Evolutionary conservation across 306 rosid genomes (phyloP).

Genomic region (Casuarina cunninghamiana): DNA sequence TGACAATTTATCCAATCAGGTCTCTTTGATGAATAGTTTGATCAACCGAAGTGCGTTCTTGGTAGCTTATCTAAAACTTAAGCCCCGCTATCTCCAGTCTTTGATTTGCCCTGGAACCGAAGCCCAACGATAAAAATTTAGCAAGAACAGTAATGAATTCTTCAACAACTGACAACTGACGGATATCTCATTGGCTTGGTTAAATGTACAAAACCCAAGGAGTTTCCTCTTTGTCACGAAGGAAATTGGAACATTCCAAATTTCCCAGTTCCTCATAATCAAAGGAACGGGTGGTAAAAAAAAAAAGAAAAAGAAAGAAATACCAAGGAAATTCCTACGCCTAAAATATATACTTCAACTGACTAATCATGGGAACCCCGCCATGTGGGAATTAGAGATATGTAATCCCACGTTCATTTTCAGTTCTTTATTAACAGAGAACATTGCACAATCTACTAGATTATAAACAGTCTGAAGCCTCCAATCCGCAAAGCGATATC

Average conservation of each 20-base stretch:
- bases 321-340: not conserved
- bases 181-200: not conserved
- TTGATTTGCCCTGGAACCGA: not conserved
- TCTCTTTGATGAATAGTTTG: not conserved
- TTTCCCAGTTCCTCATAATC: not conserved
- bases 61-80: not conserved
- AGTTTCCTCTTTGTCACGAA: not conserved
- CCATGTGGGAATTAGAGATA: conserved; percentile 1
- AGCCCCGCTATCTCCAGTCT: not conserved
- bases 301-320: not conserved
- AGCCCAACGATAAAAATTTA: not conserved
- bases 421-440: conserved; percentile 14
- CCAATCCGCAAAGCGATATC: conserved; percentile 16
- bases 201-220: not conserved
- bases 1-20: not conserved
- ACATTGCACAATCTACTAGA: conserved; percentile 18
- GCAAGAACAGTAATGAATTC: not conserved
- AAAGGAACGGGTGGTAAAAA: not conserved
- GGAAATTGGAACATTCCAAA: not conserved
- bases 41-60: not conserved
- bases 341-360: not conserved
- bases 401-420: conserved; percentile 6
- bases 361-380: not conserved
- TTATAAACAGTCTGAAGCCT: conserved; percentile 19
- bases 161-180: not conserved